Evolutionary conservation across 768 basidiomycete species (phyloP), one percentile per base, ranked within the genome.

Genomic region (Crassisporium funariophilum): DNA sequence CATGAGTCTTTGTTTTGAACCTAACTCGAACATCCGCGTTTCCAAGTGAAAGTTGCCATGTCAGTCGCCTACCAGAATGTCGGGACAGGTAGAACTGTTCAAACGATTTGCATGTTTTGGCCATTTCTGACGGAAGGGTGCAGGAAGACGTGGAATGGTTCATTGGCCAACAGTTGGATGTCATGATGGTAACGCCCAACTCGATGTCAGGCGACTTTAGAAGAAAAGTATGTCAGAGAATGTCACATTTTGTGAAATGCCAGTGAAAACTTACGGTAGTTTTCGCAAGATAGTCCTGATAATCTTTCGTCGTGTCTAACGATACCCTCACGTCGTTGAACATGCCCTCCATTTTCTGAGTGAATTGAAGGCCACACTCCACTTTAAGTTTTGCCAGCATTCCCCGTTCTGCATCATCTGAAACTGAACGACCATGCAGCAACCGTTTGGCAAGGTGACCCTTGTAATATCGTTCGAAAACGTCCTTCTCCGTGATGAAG

Each of bases 381-480:
- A 95, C 79, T 71, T 98, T 98, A 59, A 99, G 83, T 68, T 97
- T 98, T 36, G 92, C 86, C 1, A 99, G 79, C 94, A 99, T 98
- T 47, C 88, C 91, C 36, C 90, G 87, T 62, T 99, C 97, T 3
- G 97, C 95, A 66, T 99, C 97, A 57, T 99, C 97, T 0, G 94
- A 97, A 5, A 95, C 83, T 15, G 93, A 95, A 13, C 95, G 85
- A 8, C 82, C 83, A 21, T 81, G 78, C 22, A 98, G 77, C 9
- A 99, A 77, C 24, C 97, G 91, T 63, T 94, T 91, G 4, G 95
- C 91, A 22, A 99, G 84, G 64, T 98, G 97, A 12, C 77, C 79
- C 69, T 98, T 98, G 74, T 99, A 99, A 65, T 98, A 98, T 24
- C 91, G 81, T 66, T 99, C 97, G 62, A 99, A 99, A 11, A 93